A percentile compares a stretch with the other conserved stretches of the same genome.
phyloP scores from a whole-genome alignment of 1,284 basidiomycete species.

The Psilocybe mexicana region DNA sequence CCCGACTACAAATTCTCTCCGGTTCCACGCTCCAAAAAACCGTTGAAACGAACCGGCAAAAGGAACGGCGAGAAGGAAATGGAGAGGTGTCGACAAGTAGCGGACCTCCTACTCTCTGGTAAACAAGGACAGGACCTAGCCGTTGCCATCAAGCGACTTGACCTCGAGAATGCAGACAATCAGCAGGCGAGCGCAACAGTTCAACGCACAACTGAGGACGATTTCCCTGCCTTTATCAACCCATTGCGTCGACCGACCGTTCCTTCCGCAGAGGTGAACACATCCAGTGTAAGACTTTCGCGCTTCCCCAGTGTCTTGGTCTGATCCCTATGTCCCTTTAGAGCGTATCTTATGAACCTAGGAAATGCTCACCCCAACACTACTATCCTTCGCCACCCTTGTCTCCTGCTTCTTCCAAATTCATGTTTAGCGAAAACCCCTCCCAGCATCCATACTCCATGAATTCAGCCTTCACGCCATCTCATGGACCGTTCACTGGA shows the following conservation, averaged over 20 bases:
- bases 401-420: background rate
- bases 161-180: constrained; percentile 6
- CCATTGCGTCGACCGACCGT: background rate
- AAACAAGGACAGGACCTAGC: constrained; percentile 53
- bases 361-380: background rate
- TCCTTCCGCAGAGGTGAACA: background rate
- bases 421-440: background rate
- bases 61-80: constrained; percentile 49
- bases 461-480: background rate
- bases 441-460: background rate
- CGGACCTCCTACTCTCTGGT: constrained; percentile 53
- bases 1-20: constrained; percentile 61
- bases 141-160: constrained; percentile 41
- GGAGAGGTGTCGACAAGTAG: constrained; percentile 51
- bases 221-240: background rate
- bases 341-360: too few species aligned
- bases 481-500: background rate
- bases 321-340: too few species aligned
- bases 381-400: constrained; percentile 1
- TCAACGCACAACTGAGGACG: background rate
- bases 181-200: background rate
- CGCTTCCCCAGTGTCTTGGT: too few species aligned
- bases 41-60: constrained; percentile 48
- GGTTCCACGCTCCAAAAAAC: constrained; percentile 40
- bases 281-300: background rate